Conservation (phyloP, 2,329 filamentous ascomycete genomes). For the Neofusicoccum parvum region DNA sequence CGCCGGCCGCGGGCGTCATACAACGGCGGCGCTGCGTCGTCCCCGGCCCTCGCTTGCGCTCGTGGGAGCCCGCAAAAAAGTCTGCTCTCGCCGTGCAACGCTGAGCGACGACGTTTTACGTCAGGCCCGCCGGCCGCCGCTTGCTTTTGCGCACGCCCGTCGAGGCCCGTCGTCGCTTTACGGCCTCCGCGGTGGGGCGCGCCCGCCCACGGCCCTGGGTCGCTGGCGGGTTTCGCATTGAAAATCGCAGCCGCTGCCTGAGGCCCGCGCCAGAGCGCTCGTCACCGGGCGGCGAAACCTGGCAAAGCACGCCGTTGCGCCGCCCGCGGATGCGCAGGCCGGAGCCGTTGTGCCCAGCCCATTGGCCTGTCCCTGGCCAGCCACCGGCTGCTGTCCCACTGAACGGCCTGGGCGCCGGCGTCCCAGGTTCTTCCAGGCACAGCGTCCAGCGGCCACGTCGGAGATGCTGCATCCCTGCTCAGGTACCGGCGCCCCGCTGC, state of each 20-base stretch:
- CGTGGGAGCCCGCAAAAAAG: neutral
- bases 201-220: constrained; percentile 4
- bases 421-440: constrained; percentile 14
- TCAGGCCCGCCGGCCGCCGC: neutral
- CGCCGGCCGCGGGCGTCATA: neutral
- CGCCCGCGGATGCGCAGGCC: constrained; percentile 4
- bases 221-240: constrained; percentile 20
- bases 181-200: neutral
- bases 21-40: neutral
- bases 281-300: neutral
- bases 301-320: constrained; percentile 5
- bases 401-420: neutral
- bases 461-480: constrained; percentile 13
- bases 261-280: neutral
- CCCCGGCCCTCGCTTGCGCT: neutral
- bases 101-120: constrained; percentile 10
- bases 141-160: neutral
- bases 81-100: neutral
- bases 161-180: neutral
- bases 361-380: constrained; percentile 13
- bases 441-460: constrained; percentile 9
- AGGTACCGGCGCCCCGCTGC: constrained; percentile 1
- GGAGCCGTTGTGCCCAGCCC: constrained; percentile 3
- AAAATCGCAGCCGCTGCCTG: constrained; percentile 4
- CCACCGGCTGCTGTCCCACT: constrained; percentile 4